Conservation (phyloP, 169 alveolate species). For the Plasmodium fragile region DNA sequence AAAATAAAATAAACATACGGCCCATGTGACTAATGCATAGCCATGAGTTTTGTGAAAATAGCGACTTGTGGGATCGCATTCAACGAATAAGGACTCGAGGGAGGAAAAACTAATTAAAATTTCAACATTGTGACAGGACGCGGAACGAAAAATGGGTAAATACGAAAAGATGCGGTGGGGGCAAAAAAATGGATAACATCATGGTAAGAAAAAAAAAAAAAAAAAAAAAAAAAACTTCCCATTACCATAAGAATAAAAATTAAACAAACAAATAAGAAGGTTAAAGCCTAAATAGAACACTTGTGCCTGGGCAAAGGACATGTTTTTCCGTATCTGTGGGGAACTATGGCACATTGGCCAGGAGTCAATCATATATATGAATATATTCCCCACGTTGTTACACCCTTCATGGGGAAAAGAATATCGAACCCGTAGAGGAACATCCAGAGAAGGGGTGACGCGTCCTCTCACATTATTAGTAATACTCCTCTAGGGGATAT, state of each 20-base stretch:
- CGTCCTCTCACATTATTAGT: background rate
- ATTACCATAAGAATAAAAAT: background rate
- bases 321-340: background rate
- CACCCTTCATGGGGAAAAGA: background rate
- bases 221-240: background rate
- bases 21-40: background rate
- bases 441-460: background rate
- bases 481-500: background rate
- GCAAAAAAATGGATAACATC: background rate
- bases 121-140: background rate
- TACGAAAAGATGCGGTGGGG: background rate
- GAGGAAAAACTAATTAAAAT: background rate
- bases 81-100: background rate
- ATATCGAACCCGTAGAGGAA: background rate
- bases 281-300: background rate
- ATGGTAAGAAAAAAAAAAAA: background rate
- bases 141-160: background rate
- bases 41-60: background rate
- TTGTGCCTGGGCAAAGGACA: background rate
- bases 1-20: background rate
- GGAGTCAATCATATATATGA: background rate
- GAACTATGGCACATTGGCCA: background rate
- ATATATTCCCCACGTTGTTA: background rate
- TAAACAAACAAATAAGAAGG: background rate
- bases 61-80: background rate